These are phyloP conservation scores for Sarocladium kiliense DNA, from an alignment of 2,329 filamentous ascomycete species.

Conservation along the genomic window DNA sequence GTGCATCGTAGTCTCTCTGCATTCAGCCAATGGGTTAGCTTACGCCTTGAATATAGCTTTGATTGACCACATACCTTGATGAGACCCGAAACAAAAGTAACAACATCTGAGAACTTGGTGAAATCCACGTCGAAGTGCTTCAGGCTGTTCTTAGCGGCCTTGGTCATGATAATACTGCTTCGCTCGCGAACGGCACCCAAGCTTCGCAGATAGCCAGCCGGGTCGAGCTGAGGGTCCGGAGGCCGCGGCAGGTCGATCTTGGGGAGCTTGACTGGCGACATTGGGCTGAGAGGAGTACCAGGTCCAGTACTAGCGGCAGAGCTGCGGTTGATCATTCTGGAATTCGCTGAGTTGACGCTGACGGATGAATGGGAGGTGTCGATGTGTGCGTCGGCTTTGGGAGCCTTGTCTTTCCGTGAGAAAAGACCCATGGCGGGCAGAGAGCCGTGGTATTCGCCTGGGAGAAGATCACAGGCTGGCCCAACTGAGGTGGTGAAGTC, in stretches of 20 bases:
- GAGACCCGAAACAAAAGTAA: constrained; percentile 82
- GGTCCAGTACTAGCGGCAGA: constrained; percentile 44
- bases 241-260: constrained; percentile 78
- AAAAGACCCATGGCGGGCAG: constrained; percentile 48
- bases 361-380: constrained; percentile 42
- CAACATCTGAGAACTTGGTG: constrained; percentile 76
- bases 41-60: neutral
- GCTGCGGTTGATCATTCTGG: constrained; percentile 42
- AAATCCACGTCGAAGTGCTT: constrained; percentile 87
- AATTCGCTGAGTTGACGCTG: constrained; percentile 46
- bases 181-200: constrained; percentile 83
- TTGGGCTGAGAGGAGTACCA: constrained; percentile 44
- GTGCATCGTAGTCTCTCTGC: constrained; percentile 51
- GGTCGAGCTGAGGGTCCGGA: constrained; percentile 83
- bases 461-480: neutral
- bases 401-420: constrained; percentile 47
- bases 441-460: no score
- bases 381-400: constrained; percentile 36
- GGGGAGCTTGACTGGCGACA: constrained; percentile 52
- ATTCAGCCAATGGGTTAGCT: constrained; percentile 11
- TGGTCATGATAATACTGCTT: constrained; percentile 66
- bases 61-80: constrained; percentile 66
- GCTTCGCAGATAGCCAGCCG: constrained; percentile 85
- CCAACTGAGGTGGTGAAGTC: neutral
- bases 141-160: constrained; percentile 71